Evolutionary conservation across 768 basidiomycete genomes (phyloP), one percentile per base, ranked within the genome.

Genomic region (Suillus ampliporus): DNA sequence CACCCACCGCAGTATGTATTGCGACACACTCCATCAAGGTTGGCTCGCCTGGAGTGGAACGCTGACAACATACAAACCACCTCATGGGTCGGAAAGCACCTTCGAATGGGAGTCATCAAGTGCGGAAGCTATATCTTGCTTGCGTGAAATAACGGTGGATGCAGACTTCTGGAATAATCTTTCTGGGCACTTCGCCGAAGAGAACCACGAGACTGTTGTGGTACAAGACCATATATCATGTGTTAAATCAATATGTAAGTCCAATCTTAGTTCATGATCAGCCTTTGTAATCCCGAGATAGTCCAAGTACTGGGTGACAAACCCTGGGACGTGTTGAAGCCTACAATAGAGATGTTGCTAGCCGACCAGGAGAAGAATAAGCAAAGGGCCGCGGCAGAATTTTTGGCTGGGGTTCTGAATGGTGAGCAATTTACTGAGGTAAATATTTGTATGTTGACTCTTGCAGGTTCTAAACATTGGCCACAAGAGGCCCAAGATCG

Each of bases 391-490:
- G 89, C 92, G 10, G 93, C 93, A 5, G 95, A 97, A 74, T 80
- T 95, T 58, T 72, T 95, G 9, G 91, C 90, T 3, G 90, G 90
- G 28, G 64, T 91, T n/a, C 73, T 91, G 26, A 83, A 84, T 65
- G 90, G 89, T 84, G 69, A 57, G 71, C 31, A 60, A 15, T 19
- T 28, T 7, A 17, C 11, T 57, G 5, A 31, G 61, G 64, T 4
- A 10, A 4, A n/a, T 6, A n/a, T 26, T 61, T 41, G 10, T n/a
- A 38, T 4, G 41, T 21, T 44, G 44, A 21, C 46, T 58, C 74
- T 61, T 59, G 26, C 71, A 87, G 93, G 92, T 10, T 89, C 90
- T 4, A 95, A 95, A 74, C 92, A 95, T 71, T 97, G 95, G 95
- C 83, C 92, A 0, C 79, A 83, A 3, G 76, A 80, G n/a, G 86